A percentile compares a stretch with the other conserved stretches of the same genome.
Evolutionary conservation across 176 grass and related monocot species (phyloP).

Genomic region (Phoenix roebelenii): DNA sequence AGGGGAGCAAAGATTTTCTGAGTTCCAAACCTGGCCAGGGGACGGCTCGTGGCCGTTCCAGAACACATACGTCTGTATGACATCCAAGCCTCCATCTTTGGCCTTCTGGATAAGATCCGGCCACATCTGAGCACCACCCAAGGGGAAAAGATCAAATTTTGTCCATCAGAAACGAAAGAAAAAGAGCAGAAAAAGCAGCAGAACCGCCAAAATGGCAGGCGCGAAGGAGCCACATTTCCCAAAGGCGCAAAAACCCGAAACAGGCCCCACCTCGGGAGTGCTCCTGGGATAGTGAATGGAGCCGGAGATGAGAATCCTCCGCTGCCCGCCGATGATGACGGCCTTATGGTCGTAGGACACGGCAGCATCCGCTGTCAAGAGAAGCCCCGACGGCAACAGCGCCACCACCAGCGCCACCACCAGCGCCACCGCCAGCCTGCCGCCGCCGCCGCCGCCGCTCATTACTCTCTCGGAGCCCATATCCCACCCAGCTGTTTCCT

Average conservation of each 20-base stretch:
- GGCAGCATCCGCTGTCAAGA: conserved; percentile 29
- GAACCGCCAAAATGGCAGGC: too few species aligned
- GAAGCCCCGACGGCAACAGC: conserved; percentile 5
- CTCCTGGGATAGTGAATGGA: conserved; percentile 96
- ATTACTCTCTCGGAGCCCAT: conserved; percentile 11
- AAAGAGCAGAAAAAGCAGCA: not conserved
- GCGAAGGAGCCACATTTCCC: not conserved
- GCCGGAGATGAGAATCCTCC: conserved; percentile 87
- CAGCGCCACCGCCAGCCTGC: conserved; percentile 14
- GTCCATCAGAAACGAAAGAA: not conserved
- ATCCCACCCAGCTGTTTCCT: not conserved
- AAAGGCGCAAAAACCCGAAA: not conserved
- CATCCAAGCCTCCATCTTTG: conserved; percentile 91
- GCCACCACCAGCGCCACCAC: conserved; percentile 6
- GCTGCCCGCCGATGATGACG: conserved; percentile 62
- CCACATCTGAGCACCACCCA: conserved; percentile 60
- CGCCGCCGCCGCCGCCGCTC: conserved; percentile 1
- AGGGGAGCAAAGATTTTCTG: not conserved
- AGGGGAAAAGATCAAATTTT: conserved; percentile 2
- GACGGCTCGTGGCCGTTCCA: conserved; percentile 94
- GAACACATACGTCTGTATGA: conserved; percentile 95
- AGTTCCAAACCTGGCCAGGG: conserved; percentile 47
- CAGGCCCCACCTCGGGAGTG: conserved; percentile 51
- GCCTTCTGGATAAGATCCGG: conserved; percentile 90
- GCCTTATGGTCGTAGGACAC: conserved; percentile 79